phyloP scores from a whole-genome alignment of 257 asterid species.

The Solanum pimpinellifolium region DNA sequence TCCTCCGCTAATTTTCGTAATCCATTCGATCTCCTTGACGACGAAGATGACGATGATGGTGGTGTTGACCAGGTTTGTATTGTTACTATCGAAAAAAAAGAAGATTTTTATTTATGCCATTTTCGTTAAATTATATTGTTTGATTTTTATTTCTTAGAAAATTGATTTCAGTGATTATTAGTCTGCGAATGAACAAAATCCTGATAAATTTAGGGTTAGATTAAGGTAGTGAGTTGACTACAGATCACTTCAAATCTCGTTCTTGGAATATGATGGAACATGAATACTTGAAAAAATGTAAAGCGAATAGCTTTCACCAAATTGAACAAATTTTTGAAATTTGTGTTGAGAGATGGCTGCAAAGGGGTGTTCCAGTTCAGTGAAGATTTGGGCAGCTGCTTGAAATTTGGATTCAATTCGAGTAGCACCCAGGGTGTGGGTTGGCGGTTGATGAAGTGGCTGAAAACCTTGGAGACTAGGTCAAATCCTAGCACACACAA shows the following conservation, averaged over 20 bases:
- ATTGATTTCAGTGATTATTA: background rate
- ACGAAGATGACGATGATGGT: background rate
- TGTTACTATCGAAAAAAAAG: background rate
- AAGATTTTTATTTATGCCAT: background rate
- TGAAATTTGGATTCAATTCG: background rate
- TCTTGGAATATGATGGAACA: background rate
- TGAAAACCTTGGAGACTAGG: background rate
- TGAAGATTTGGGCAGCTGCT: background rate
- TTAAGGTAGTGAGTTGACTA: background rate
- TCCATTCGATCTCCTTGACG: slow-evolving; percentile 11
- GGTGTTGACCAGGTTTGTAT: background rate
- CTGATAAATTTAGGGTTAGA: background rate
- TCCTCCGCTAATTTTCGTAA: background rate
- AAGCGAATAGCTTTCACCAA: background rate
- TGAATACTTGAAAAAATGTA: background rate
- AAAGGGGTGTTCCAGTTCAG: background rate
- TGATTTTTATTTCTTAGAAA: background rate
- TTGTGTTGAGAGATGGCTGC: background rate
- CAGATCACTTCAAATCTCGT: background rate
- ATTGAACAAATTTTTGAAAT: background rate
- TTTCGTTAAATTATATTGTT: background rate
- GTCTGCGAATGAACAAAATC: background rate
- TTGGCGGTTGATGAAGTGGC: background rate
- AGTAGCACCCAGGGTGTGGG: background rate
- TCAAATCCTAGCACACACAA: background rate